Base-by-base conservation (phyloP, 306 rosid species). In the Fragaria vesca region DNA sequence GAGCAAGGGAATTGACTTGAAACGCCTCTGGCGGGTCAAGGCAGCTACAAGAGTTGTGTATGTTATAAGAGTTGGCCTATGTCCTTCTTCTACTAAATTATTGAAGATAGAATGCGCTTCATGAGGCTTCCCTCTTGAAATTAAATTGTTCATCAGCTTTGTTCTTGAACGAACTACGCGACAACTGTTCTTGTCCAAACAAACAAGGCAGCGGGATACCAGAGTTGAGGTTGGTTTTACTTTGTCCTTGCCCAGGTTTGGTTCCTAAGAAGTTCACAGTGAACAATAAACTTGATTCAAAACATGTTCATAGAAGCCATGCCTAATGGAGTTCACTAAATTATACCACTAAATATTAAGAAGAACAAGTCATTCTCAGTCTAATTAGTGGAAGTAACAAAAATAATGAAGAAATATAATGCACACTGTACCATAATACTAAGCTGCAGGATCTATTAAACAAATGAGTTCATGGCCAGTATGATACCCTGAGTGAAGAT, bases 21-120 rank as follows among this genome's bases (percentile, higher is more conserved):
- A 90, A 66, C 80, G 92, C 84, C 88, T 91, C 82, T 77, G 93
- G 77, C 90, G 93, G 66, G 98, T 92, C 83, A 95, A 86, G 67
- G 98, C 92, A 72, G 95, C 89, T 54, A 92, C 93, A 73, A 95
- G 95, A 73, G 92, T 83, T 34, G 98, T 95, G 85, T 95, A 95
- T 51, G 98, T 95, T 78, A 95, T 83, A 69, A 89, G 83, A 55
- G 90, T 95, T 17, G 98, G 97, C 76, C 72, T 89, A 74, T 95
- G 98, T 66, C 97, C 97, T 83, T 88, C 93, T 83, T 90, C 97
- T 36, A 86, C 48, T 80, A 95, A 76, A 79, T 76, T 81, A 72
- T 86, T 80, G 88, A 90, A 95, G 80, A 92, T 55, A 36, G 85
- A 65, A 47, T 82, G 88, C 20, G 93, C 95, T 87, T 95, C 98